Conservation (phyloP, 192 early-diverging fungal genomes). For the Rhizoclosmatium sp. region DNA sequence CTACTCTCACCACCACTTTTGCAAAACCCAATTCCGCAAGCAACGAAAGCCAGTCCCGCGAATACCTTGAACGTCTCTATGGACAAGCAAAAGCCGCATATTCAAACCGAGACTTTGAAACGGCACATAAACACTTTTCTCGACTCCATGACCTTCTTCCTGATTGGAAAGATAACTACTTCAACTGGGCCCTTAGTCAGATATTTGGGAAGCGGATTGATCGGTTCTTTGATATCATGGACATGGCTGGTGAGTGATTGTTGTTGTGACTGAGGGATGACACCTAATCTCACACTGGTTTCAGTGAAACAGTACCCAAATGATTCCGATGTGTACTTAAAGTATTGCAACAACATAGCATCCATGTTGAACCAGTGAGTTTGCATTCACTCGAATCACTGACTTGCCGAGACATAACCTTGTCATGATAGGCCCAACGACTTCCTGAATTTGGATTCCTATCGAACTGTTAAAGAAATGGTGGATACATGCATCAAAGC, state of each 20-base stretch:
- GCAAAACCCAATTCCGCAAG: not conserved
- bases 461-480: not conserved
- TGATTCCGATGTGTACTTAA: conserved; percentile 4
- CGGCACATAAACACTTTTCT: not conserved
- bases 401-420: not conserved
- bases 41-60: not conserved
- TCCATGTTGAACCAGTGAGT: conserved; percentile 15
- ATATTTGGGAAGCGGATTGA: conserved; percentile 11
- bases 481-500: not conserved
- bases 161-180: conserved; percentile 30
- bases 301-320: conserved; percentile 12
- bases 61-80: conserved; percentile 1
- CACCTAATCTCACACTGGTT: not conserved
- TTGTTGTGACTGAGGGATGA: not conserved
- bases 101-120: conserved; percentile 1
- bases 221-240: conserved; percentile 13
- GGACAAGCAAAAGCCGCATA: conserved; percentile 8
- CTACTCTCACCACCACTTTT: not conserved
- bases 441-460: not conserved
- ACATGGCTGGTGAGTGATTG: conserved; percentile 16
- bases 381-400: not conserved
- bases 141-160: not conserved
- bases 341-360: conserved; percentile 22
- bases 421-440: conserved; percentile 23
- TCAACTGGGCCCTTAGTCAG: conserved; percentile 7